These are phyloP conservation scores for Sclerotinia sclerotiorum DNA, from an alignment of 2,329 filamentous ascomycete species.

Conservation along the genomic window DNA sequence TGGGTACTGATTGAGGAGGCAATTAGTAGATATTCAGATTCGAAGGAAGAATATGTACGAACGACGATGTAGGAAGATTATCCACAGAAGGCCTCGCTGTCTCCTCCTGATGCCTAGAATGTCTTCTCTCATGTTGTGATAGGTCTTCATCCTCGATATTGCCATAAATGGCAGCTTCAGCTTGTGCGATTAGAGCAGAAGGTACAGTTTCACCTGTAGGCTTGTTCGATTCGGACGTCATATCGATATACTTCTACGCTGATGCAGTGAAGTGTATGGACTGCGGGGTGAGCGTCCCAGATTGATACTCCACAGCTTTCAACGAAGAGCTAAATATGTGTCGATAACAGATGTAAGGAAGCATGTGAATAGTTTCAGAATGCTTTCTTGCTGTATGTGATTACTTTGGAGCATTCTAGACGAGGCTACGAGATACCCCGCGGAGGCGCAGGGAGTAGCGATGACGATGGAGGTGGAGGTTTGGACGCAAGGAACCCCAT, in stretches of 20 bases:
- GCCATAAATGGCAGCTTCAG: conserved; percentile 39
- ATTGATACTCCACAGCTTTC: neutral
- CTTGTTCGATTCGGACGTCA: conserved; percentile 22
- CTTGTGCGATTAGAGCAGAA: conserved; percentile 37
- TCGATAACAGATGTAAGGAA: neutral
- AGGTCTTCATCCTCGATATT: conserved; percentile 30
- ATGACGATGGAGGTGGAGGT: conserved; percentile 2
- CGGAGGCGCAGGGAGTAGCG: neutral
- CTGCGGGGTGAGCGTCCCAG: neutral
- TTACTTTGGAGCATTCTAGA: neutral
- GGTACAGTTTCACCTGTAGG: conserved; percentile 28
- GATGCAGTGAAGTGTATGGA: neutral
- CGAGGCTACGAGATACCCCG: neutral
- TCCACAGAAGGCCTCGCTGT: neutral
- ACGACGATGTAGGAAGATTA: conserved; percentile 11
- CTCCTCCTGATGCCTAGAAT: conserved; percentile 7
- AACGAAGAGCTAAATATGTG: neutral
- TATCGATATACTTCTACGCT: conserved; percentile 5
- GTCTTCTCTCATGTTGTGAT: conserved; percentile 21
- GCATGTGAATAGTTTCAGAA: neutral
- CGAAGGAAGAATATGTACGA: neutral
- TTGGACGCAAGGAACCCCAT: conserved; percentile 4
- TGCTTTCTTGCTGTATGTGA: neutral
- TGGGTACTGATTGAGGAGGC: neutral
- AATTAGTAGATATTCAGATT: conserved; percentile 1